A percentile compares a stretch with the other conserved stretches of the same genome.
These are phyloP conservation scores for Penicillium angulare DNA, from an alignment of 495 filamentous ascomycete species.

Conservation along the genomic window DNA sequence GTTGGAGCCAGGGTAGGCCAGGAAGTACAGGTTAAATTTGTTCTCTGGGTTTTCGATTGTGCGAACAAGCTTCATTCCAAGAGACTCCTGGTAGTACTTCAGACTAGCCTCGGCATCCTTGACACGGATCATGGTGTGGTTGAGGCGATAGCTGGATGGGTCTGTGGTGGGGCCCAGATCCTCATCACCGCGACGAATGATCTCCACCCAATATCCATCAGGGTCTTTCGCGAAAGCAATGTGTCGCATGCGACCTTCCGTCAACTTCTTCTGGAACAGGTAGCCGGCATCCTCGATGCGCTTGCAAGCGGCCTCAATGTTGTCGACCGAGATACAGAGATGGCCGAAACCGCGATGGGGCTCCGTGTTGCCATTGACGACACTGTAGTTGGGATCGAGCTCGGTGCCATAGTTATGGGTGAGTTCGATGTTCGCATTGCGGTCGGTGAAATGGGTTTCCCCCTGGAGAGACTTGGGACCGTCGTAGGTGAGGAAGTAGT, in stretches of 20 bases:
- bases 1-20: constrained; percentile 65
- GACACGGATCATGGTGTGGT: constrained; percentile 86
- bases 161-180: constrained; percentile 52
- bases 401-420: constrained; percentile 98
- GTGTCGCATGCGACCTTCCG: constrained; percentile 80
- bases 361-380: constrained; percentile 87
- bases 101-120: constrained; percentile 83
- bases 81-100: constrained; percentile 84
- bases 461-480: constrained; percentile 72
- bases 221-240: constrained; percentile 94
- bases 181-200: constrained; percentile 57
- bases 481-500: constrained; percentile 58
- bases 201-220: constrained; percentile 88
- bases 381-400: constrained; percentile 73
- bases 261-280: constrained; percentile 88
- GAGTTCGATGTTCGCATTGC: constrained; percentile 87
- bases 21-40: constrained; percentile 88
- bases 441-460: constrained; percentile 75
- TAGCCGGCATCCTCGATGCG: constrained; percentile 87
- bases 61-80: constrained; percentile 82
- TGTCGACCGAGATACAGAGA: constrained; percentile 82
- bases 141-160: constrained; percentile 53
- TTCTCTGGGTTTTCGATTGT: constrained; percentile 67
- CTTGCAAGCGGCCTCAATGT: constrained; percentile 85
- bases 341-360: constrained; percentile 89